phyloP scores from a whole-genome alignment of 1,284 basidiomycete species.

The Pseudozyma tsukubaensis region DNA sequence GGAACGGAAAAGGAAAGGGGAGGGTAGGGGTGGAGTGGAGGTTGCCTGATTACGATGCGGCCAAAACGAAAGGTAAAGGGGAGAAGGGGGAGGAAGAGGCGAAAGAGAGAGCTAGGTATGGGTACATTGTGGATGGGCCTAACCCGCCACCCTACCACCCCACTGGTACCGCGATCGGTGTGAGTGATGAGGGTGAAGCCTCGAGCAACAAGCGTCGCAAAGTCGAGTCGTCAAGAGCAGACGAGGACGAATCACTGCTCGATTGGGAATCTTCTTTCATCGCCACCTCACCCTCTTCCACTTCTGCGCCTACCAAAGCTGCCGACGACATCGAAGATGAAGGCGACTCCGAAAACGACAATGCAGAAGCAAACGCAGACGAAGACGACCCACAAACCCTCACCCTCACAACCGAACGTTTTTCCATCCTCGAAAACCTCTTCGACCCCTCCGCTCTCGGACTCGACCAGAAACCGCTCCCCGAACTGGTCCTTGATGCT shows the following conservation, averaged over 20 bases:
- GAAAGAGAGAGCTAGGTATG: slow-evolving; percentile 41
- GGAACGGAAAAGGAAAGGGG: slow-evolving; percentile 14
- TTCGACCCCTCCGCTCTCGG: slow-evolving; percentile 75
- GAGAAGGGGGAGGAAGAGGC: slow-evolving; percentile 10
- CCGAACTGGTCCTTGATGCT: slow-evolving; percentile 79
- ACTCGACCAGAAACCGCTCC: slow-evolving; percentile 81
- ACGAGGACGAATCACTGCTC: not conserved
- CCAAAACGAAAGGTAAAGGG: slow-evolving; percentile 15
- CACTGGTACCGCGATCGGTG: not conserved
- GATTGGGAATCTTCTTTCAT: slow-evolving; percentile 48
- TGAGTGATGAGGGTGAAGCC: not conserved
- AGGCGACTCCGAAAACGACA: not conserved
- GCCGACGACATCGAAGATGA: not conserved
- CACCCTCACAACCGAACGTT: slow-evolving; percentile 87
- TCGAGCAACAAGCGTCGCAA: not conserved
- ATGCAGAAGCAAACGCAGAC: slow-evolving; percentile 21
- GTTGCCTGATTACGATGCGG: slow-evolving; percentile 82
- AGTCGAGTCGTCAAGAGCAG: not conserved
- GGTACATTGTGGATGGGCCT: slow-evolving; percentile 31
- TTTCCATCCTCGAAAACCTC: slow-evolving; percentile 85
- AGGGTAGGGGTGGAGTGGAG: slow-evolving; percentile 17
- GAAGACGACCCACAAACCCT: slow-evolving; percentile 79
- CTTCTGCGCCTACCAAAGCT: not conserved
- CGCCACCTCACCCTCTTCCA: slow-evolving; percentile 9
- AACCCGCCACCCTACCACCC: slow-evolving; percentile 4